Conservation (phyloP, 768 basidiomycete species). For the Bullera alba region DNA sequence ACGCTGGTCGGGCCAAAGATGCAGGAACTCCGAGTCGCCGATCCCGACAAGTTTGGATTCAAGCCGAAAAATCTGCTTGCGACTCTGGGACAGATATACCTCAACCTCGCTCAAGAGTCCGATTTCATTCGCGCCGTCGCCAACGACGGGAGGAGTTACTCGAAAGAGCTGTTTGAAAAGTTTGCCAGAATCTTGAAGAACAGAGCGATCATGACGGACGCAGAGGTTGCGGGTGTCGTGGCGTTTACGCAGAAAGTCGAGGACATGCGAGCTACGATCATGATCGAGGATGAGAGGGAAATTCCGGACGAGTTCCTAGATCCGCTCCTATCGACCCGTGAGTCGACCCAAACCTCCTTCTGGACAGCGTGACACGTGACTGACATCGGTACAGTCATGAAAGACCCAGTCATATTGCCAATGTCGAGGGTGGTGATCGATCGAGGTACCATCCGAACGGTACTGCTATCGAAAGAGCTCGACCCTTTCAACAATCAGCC, state of each 20-base stretch:
- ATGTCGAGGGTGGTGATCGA: conserved; percentile 73
- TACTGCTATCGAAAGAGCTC: conserved; percentile 78
- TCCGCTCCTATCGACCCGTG: conserved; percentile 49
- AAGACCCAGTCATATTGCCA: conserved; percentile 85
- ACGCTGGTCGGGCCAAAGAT: conserved; percentile 82
- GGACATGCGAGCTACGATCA: conserved; percentile 65
- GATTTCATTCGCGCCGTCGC: conserved; percentile 82
- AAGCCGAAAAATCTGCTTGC: conserved; percentile 71
- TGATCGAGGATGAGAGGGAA: conserved; percentile 74
- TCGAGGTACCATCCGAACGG: conserved; percentile 87
- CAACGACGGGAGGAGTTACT: conserved; percentile 87
- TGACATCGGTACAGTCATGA: conserved; percentile 64
- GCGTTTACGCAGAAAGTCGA: conserved; percentile 76
- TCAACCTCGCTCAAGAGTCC: conserved; percentile 73
- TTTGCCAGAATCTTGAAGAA: conserved; percentile 63
- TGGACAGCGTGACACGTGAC: too few relatives aligned
- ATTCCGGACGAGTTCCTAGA: conserved; percentile 92
- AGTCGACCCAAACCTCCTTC: conserved; percentile 58
- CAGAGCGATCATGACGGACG: conserved; percentile 63
- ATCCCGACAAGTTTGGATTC: conserved; percentile 84
- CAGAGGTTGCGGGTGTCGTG: conserved; percentile 65
- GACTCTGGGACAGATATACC: conserved; percentile 81
- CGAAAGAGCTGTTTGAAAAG: conserved; percentile 69
- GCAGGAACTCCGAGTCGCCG: conserved; percentile 73
- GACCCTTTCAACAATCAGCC: conserved; percentile 95